Base-by-base conservation (phyloP, 306 rosid species). In the Malus domestica region DNA sequence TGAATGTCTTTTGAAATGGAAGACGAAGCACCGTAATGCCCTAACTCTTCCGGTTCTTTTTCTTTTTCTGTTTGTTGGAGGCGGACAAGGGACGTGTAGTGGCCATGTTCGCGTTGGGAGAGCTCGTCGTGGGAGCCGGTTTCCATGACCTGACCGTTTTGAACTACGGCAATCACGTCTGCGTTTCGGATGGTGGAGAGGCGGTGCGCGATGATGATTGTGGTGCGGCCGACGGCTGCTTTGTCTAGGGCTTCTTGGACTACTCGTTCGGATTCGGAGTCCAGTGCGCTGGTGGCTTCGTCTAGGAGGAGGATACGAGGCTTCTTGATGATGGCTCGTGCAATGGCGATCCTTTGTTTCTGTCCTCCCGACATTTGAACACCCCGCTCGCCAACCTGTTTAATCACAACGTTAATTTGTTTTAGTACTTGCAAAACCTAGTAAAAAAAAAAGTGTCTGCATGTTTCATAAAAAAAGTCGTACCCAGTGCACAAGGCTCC, bases 351-450 rank as follows among this genome's bases (percentile, higher is more conserved):
- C 52, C 98, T 92, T 32, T 92, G 98, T 64, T 94, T 94, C 68
- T 94, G 98, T 51, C 98, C 97, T 8, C 98, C 98, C 10, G 98
- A 94, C 97, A 94, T 89, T 76, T 94, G 97, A 40, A 86, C 87
- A 25, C 98, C 97, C 46, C 92, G 84, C 71, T 94, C 98, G 0
- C 98, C 98, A 33, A 94, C 98, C 98, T 93, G 70, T 55, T 42
- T 44, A 29, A 32, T 32, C 27, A 32, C 18, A 18, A 64, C 3
- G 33, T 61, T 61, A 12, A 23, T 61, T 20, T 58, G 63, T 18
- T 54, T 61, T 27, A 27, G 66, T 13, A 15, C 20, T 49, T 49
- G 19, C 16, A 23, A 49, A 14, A 15, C 16, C 8, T 49, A 49
- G 55, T 15, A 1, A 4, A 40, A 14, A 0, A 8, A 14, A 0